Evolutionary conservation across 371 early-diverging fungal species (phyloP).

Genomic region (Blakeslea trispora): DNA sequence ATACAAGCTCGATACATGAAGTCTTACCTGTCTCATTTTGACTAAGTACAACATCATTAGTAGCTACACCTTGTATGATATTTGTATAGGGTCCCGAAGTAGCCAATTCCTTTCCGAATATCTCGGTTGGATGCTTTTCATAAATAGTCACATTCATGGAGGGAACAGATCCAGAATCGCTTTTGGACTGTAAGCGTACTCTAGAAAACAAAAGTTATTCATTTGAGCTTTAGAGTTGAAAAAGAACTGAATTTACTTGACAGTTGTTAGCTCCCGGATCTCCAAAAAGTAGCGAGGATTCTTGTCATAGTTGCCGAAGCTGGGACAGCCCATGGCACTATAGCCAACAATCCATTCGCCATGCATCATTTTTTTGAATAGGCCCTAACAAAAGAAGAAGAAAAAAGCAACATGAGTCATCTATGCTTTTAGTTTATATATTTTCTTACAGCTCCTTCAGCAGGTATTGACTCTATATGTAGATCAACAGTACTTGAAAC

Average conservation of each 20-base stretch:
- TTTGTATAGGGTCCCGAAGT: constrained; percentile 78
- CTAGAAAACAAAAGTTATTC: constrained; percentile 23
- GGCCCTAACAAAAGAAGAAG: constrained; percentile 53
- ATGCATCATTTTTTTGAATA: constrained; percentile 68
- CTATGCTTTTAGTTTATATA: too few species aligned
- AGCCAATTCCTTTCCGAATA: constrained; percentile 62
- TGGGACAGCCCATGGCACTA: constrained; percentile 69
- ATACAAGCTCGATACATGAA: too few species aligned
- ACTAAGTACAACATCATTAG: constrained; percentile 48
- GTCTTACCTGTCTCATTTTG: constrained; percentile 48
- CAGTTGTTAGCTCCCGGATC: constrained; percentile 59
- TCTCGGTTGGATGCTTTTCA: constrained; percentile 58
- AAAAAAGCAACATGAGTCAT: too few species aligned
- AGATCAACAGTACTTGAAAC: constrained; percentile 55
- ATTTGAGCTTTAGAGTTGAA: not conserved
- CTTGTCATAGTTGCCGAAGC: constrained; percentile 60
- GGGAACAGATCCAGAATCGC: constrained; percentile 62
- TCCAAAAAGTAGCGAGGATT: constrained; percentile 73
- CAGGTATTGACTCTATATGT: constrained; percentile 59
- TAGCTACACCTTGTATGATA: constrained; percentile 65
- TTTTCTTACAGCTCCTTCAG: constrained; percentile 76
- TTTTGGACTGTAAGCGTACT: constrained; percentile 71
- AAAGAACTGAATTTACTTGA: constrained; percentile 47
- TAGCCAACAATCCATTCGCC: constrained; percentile 70
- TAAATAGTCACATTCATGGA: constrained; percentile 74